Base-by-base conservation (phyloP, 495 filamentous ascomycete species). In the Neurospora intermedia region DNA sequence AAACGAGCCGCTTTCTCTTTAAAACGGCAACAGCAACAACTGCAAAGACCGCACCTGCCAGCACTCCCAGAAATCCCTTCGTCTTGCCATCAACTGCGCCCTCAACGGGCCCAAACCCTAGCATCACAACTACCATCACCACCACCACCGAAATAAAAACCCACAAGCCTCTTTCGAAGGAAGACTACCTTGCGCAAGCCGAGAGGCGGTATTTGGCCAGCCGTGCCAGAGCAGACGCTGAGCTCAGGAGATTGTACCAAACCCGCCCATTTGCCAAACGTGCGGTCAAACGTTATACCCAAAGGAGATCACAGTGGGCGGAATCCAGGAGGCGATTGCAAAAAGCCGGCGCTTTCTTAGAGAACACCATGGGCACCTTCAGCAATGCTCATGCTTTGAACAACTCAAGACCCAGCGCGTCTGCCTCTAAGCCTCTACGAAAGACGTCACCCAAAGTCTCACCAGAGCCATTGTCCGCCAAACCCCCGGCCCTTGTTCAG, bases 221-320 rank as follows among this genome's bases (percentile, higher is more conserved):
- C 23, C 73, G 70, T 62, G 41, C 42, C 40, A 74, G 48, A 72
- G 27, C 41, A n/a, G 31, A 69, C 20, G 39, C 70, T n/a, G 20
- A 54, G 10, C 70, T 74, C 31, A 71, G 69, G 31, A 48, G 59
- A 13, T 15, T 72, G 46, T 72, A 72, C 54, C 43, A 43, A 35
- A 66, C 23, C 1, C 15, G 15, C 15, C 54, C 54, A 31, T 35
- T 4, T 18, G 13, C 27, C 13, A 66, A 35, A 35, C 54, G 54
- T 66, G 54, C 54, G 2, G 27, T 66, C 15, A 66, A 35, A 18
- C 54, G 54, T 66, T 66, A 35, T 66, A 13, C 27, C 15, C 54
- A 66, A 18, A 66, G 54, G 27, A 35, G 54, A 15, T 66, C 54
- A 27, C 54, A 35, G 54, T 66, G 54, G 54, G 54, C 23, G 13